phyloP scores from a whole-genome alignment of 2,329 filamentous ascomycete genomes.

The Fusarium sp. region DNA sequence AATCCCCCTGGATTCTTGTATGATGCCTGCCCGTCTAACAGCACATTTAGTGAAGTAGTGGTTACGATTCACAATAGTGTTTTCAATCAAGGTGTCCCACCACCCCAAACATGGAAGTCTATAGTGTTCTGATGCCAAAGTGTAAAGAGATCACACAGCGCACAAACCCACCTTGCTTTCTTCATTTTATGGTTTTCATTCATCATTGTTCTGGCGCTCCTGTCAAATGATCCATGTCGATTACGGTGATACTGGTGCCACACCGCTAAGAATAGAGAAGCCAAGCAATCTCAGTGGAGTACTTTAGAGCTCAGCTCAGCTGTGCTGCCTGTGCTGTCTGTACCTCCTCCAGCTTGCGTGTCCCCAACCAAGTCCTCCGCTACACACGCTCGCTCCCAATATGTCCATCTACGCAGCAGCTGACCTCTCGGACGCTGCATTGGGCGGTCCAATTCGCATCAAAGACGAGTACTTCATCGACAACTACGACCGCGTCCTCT shows the following conservation, averaged over 20 bases:
- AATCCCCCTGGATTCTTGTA: too few relatives aligned
- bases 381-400: constrained; percentile 1
- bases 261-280: constrained; percentile 13
- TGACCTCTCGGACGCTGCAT: constrained; percentile 48
- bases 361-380: constrained; percentile 25
- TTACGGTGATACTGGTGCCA: neutral
- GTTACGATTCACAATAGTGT: too few relatives aligned
- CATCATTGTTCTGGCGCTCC: neutral
- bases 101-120: neutral
- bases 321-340: neutral
- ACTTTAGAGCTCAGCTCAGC: neutral
- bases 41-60: neutral
- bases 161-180: neutral
- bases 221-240: neutral
- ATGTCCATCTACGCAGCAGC: constrained; percentile 43
- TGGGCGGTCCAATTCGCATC: constrained; percentile 46
- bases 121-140: neutral
- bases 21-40: neutral
- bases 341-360: constrained; percentile 19
- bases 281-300: constrained; percentile 30
- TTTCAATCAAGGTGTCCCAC: neutral
- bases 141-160: too few relatives aligned
- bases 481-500: constrained; percentile 49
- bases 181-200: neutral
- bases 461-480: constrained; percentile 48